Base-by-base conservation (phyloP, 768 basidiomycete genomes). In the Lactifluus echinatus region DNA sequence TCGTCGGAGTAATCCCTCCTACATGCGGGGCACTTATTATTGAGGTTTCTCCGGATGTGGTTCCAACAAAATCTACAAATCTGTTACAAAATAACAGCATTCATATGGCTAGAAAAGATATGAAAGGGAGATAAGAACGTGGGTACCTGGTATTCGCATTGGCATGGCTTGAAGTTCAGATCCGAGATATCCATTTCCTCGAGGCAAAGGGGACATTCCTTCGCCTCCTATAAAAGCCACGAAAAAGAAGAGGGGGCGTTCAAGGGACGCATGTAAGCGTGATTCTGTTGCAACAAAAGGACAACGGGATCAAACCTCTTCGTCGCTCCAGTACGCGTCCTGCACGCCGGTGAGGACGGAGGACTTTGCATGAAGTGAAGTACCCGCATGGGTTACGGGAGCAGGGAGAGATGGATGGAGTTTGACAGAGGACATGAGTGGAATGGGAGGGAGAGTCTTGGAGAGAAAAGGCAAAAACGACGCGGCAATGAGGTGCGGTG, bases 11-110 rank as follows among this genome's bases (percentile, higher is more conserved):
- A 98, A 55, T 88, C 80, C 63, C 94, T 78, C 66, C 96, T 79
- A 73, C 96, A 99, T 19, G 96, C 96, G 37, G 96, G 96, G 70
- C 96, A 99, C 49, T 91, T 85, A 62, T 93, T 86, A 70, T 98
- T 98, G 60, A 95, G 78, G 73, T 96, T 91, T 73, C 90, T 84
- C 75, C 89, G 87, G 78, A 96, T 95, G 73, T 98, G 93, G 73
- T 99, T 91, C 84, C 93, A 98, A 72, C 96, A 99, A 75, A 99
- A 99, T 55, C 93, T 87, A 71, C 96, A 99, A 64, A 99, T 92
- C 96, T 99, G 45, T 28, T n/a, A 51, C 58, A 12, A 8, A 34
- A 45, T 8, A 23, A 45, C 14, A 15, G 34, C 3, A 34, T 50
- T 36, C 8, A 60, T 53, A 48, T 56, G 23, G 42, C 63, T 55